phyloP scores from a whole-genome alignment of 2,329 filamentous ascomycete genomes.

The Alternaria sp. region DNA sequence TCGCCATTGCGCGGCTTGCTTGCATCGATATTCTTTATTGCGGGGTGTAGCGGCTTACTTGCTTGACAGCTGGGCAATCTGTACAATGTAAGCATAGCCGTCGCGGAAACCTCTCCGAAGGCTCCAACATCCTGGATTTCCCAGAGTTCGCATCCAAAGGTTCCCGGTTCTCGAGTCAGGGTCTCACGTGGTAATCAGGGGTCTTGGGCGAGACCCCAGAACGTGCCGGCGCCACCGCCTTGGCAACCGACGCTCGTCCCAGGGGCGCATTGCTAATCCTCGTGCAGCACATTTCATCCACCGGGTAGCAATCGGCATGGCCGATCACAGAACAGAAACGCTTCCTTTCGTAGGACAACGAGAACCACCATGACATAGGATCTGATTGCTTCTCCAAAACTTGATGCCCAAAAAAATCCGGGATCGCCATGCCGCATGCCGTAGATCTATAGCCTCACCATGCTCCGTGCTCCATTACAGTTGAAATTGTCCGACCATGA shows the following conservation, averaged over 20 bases:
- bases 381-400: background rate
- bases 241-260: constrained; percentile 16
- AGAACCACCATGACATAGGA: background rate
- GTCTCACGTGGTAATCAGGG: constrained; percentile 17
- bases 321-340: background rate
- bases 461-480: constrained; percentile 25
- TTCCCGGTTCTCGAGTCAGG: constrained; percentile 17
- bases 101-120: constrained; percentile 1
- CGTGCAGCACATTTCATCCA: constrained; percentile 5
- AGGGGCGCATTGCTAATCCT: constrained; percentile 19
- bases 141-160: background rate
- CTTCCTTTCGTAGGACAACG: background rate
- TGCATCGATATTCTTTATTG: background rate
- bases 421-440: constrained; percentile 4
- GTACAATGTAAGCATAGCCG: background rate
- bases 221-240: constrained; percentile 12
- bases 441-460: constrained; percentile 8
- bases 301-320: constrained; percentile 1
- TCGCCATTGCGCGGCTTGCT: background rate
- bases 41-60: background rate
- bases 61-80: background rate
- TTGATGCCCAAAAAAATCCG: constrained; percentile 1
- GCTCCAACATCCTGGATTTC: background rate
- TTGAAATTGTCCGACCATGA: constrained; percentile 18
- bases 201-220: constrained; percentile 1